A percentile compares a stretch with the other conserved stretches of the same genome.
Evolutionary conservation across 139 green algal genomes (phyloP).

Genomic region (Picochlorum sp.): DNA sequence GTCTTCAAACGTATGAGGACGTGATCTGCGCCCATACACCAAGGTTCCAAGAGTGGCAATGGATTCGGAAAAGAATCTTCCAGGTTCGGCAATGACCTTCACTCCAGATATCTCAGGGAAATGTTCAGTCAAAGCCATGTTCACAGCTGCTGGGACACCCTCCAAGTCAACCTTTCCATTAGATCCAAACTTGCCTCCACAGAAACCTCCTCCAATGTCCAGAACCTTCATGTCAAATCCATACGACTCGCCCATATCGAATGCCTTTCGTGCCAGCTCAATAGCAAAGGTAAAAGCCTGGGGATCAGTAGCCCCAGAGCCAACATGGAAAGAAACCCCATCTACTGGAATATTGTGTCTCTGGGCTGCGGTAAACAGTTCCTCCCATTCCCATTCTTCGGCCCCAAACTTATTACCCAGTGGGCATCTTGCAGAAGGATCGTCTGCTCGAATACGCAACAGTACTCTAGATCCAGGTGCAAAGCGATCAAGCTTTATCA

Average conservation of each 20-base stretch:
- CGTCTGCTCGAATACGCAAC: constrained; percentile 82
- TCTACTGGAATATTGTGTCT: constrained; percentile 50
- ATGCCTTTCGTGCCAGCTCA: constrained; percentile 35
- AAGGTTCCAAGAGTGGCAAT: constrained; percentile 59
- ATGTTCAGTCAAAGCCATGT: constrained; percentile 62
- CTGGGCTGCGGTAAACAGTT: constrained; percentile 16
- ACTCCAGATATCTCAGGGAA: constrained; percentile 69
- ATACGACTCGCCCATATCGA: constrained; percentile 57
- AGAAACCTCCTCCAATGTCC: constrained; percentile 95
- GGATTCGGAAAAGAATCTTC: constrained; percentile 94
- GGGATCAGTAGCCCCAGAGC: constrained; percentile 71
- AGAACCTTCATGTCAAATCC: constrained; percentile 83
- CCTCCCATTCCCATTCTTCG: constrained; percentile 36
- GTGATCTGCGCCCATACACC: constrained; percentile 70
- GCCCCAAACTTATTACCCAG: constrained; percentile 81
- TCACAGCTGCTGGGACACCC: constrained; percentile 70
- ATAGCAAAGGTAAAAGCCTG: constrained; percentile 52
- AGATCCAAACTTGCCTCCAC: constrained; percentile 46
- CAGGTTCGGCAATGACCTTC: constrained; percentile 87
- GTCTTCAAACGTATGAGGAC: not conserved
- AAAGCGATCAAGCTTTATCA: constrained; percentile 60
- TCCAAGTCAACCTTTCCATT: constrained; percentile 57
- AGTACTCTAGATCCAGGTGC: constrained; percentile 36
- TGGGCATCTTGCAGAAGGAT: constrained; percentile 39
- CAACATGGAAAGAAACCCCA: constrained; percentile 94